Percentiles rank a stretch among this genome's conserved stretches.
Conservation (phyloP, 108 stramenopile species). For the Seminavis robusta region DNA sequence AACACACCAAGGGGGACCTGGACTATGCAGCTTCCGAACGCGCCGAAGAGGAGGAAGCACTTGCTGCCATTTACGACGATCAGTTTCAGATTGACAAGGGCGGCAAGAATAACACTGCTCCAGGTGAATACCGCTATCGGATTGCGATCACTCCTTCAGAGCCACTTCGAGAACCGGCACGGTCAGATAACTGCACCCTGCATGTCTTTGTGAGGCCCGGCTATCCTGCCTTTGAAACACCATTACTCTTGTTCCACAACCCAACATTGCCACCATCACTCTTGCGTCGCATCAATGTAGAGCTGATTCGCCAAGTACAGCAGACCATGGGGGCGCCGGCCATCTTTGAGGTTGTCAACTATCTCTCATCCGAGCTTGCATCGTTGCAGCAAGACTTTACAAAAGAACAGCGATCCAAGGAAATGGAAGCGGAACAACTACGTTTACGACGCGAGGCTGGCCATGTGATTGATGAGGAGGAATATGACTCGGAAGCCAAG, state of each 20-base stretch:
- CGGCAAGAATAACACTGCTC: neutral
- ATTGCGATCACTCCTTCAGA: slow-evolving; percentile 29
- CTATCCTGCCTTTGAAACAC: slow-evolving; percentile 49
- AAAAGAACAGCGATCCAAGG: slow-evolving; percentile 35
- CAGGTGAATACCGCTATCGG: slow-evolving; percentile 25
- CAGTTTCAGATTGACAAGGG: slow-evolving; percentile 21
- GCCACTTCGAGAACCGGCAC: slow-evolving; percentile 33
- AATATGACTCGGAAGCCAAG: slow-evolving; percentile 34
- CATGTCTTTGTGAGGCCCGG: slow-evolving; percentile 44
- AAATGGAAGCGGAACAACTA: slow-evolving; percentile 34
- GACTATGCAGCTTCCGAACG: slow-evolving; percentile 49
- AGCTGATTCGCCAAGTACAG: slow-evolving; percentile 23
- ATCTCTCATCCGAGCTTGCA: slow-evolving; percentile 33
- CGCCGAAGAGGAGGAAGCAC: slow-evolving; percentile 58
- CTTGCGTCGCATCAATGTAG: slow-evolving; percentile 44
- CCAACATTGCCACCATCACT: slow-evolving; percentile 54
- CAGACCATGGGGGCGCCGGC: slow-evolving; percentile 41
- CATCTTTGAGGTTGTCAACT: slow-evolving; percentile 49
- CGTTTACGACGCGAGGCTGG: slow-evolving; percentile 28
- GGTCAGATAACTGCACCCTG: slow-evolving; percentile 45
- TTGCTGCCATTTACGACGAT: slow-evolving; percentile 69
- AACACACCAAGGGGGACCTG: slow-evolving; percentile 17
- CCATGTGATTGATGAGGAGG: slow-evolving; percentile 27
- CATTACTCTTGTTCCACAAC: slow-evolving; percentile 53
- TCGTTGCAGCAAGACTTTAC: slow-evolving; percentile 40